Evolutionary conservation across 2,329 filamentous ascomycete genomes (phyloP).

Genomic region (Clonostachys chloroleuca): DNA sequence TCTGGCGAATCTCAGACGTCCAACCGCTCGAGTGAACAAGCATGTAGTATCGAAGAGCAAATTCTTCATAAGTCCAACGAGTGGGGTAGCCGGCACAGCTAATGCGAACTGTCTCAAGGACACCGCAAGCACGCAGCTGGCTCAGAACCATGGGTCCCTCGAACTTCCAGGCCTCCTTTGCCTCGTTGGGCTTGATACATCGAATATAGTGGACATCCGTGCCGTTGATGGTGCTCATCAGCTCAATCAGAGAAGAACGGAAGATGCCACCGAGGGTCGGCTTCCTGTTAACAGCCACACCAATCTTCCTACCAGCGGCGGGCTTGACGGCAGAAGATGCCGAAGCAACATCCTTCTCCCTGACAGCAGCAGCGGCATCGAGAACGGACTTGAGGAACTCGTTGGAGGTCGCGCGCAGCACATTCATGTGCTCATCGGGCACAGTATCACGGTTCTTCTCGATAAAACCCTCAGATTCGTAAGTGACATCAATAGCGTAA

Average conservation of each 20-base stretch:
- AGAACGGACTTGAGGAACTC: conserved; percentile 80
- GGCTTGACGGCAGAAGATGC: conserved; percentile 69
- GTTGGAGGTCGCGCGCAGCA: conserved; percentile 81
- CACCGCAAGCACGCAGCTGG: conserved; percentile 96
- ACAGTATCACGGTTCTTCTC: conserved; percentile 99
- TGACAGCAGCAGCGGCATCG: conserved; percentile 77
- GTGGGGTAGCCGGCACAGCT: conserved; percentile 97
- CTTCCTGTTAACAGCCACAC: conserved; percentile 90
- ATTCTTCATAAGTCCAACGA: conserved; percentile 98
- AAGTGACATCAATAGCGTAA: conserved; percentile 96
- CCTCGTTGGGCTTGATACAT: conserved; percentile 98
- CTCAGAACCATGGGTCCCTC: conserved; percentile 98
- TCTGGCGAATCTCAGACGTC: conserved; percentile 89
- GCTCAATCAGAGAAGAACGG: conserved; percentile 95
- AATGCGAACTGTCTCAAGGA: conserved; percentile 95
- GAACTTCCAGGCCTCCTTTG: conserved; percentile 94
- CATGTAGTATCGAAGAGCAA: conserved; percentile 97
- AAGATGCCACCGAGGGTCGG: conserved; percentile 97
- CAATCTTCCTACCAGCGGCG: conserved; percentile 78
- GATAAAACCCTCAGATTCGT: conserved; percentile 98
- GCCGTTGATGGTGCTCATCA: conserved; percentile 96
- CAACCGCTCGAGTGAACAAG: conserved; percentile 83
- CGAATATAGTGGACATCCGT: conserved; percentile 99
- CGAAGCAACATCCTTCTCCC: conserved; percentile 78
- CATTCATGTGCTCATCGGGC: conserved; percentile 95